A percentile compares a stretch with the other conserved stretches of the same genome.
Evolutionary conservation across 257 asterid genomes (phyloP).

Genomic region (Solanum chmielewskii): DNA sequence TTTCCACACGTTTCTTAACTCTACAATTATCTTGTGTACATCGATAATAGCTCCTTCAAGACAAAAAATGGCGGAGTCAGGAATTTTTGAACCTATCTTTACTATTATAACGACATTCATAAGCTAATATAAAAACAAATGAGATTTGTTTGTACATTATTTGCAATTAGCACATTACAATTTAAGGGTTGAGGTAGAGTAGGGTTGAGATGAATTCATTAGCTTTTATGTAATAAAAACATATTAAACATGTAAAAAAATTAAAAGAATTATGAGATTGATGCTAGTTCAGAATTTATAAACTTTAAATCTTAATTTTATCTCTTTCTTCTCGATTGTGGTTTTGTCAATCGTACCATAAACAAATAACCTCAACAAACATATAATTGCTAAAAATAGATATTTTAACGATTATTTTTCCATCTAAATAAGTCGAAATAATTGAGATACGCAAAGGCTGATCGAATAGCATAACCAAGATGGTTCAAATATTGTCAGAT

Average conservation of each 20-base stretch:
- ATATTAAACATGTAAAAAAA: background rate
- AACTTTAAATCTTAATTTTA: background rate
- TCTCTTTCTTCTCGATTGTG: accelerated
- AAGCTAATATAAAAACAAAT: background rate
- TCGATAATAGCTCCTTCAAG: conserved; percentile 78
- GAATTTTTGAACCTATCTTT: background rate
- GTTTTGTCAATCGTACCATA: background rate
- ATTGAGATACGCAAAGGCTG: background rate
- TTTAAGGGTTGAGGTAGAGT: background rate
- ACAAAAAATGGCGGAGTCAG: background rate
- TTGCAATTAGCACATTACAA: background rate
- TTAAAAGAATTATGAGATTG: background rate
- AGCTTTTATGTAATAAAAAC: background rate
- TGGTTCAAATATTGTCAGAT: background rate
- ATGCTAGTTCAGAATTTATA: background rate
- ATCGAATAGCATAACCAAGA: background rate
- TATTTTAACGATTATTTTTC: no score
- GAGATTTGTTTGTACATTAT: background rate
- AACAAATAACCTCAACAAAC: background rate
- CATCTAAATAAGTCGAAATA: background rate
- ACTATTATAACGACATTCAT: background rate
- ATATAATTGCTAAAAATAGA: background rate
- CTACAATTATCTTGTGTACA: conserved; percentile 88
- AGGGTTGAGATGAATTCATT: background rate
- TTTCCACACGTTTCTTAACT: conserved; percentile 81